These are phyloP conservation scores for Eragrostis curvula DNA, from an alignment of 176 grass and related monocot species.

Conservation along the genomic window DNA sequence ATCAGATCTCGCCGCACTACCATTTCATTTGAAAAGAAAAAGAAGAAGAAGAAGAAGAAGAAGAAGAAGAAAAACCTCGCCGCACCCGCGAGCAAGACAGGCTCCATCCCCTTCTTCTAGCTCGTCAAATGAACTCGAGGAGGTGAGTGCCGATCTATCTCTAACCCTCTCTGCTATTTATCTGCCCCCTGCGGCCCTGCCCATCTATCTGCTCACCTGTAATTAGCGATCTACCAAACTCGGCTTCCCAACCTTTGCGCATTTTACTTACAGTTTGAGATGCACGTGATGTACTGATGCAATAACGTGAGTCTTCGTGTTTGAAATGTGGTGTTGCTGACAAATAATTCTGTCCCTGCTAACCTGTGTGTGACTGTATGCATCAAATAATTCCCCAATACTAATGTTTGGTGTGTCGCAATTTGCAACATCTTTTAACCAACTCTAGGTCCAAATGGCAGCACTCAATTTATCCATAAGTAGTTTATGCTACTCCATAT, in stretches of 20 bases:
- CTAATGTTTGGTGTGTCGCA: neutral
- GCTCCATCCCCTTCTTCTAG: neutral
- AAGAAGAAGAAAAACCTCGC: no score
- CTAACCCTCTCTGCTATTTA: neutral
- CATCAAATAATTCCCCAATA: neutral
- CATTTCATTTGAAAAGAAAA: neutral
- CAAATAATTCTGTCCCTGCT: neutral
- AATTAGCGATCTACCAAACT: no score
- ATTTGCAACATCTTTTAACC: neutral
- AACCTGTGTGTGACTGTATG: neutral
- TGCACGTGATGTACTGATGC: neutral
- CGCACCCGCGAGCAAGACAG: neutral
- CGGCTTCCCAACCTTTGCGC: neutral
- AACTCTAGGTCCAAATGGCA: neutral
- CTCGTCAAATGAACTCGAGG: conserved; percentile 20
- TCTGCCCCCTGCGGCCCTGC: neutral
- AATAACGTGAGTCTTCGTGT: neutral
- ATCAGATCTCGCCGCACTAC: conserved; percentile 33
- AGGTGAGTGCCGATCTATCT: conserved; percentile 37
- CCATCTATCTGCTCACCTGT: neutral
- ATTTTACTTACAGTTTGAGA: neutral
- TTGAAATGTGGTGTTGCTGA: neutral
- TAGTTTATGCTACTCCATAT: neutral
- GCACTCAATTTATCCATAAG: neutral
- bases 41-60: no score